Conservation (phyloP, 805 yeast genomes). For the Ogataea neopini region DNA sequence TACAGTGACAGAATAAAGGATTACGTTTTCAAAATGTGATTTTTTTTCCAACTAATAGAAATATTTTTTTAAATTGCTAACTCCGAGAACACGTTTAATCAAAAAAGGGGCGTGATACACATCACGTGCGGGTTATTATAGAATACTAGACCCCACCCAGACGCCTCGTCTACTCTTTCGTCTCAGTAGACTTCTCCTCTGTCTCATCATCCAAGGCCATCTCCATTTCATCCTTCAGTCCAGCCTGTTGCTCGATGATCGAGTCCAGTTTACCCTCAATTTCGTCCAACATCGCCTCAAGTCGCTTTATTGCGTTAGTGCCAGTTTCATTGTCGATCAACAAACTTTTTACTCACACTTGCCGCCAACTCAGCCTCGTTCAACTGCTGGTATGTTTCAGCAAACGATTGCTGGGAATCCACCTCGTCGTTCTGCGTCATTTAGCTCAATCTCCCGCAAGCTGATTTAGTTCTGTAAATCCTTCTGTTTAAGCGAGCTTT, state of each 20-base stretch:
- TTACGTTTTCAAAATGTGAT: background rate
- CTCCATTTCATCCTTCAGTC: background rate
- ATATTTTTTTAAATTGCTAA: background rate
- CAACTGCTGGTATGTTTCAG: constrained; percentile 59
- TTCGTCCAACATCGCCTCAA: constrained; percentile 65
- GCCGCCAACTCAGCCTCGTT: constrained; percentile 71
- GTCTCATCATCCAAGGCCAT: too few relatives aligned
- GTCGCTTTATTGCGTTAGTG: constrained; percentile 29
- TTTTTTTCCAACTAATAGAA: background rate
- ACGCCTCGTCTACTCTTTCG: too few relatives aligned
- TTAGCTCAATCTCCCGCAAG: constrained; percentile 16
- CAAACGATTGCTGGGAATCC: constrained; percentile 36
- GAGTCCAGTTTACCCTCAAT: constrained; percentile 65
- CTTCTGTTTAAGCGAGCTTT: background rate
- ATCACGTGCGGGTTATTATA: background rate
- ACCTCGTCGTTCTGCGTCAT: constrained; percentile 19
- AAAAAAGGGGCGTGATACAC: background rate
- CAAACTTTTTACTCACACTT: constrained; percentile 35
- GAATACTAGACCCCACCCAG: too few relatives aligned
- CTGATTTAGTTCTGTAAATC: background rate
- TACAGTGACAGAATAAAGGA: background rate
- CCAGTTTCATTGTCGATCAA: background rate
- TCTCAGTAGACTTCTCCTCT: too few relatives aligned
- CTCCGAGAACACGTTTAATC: background rate
- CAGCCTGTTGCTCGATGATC: constrained; percentile 32